Conservation (phyloP, 2,329 filamentous ascomycete species). For the Pseudogymnoascus sp. region DNA sequence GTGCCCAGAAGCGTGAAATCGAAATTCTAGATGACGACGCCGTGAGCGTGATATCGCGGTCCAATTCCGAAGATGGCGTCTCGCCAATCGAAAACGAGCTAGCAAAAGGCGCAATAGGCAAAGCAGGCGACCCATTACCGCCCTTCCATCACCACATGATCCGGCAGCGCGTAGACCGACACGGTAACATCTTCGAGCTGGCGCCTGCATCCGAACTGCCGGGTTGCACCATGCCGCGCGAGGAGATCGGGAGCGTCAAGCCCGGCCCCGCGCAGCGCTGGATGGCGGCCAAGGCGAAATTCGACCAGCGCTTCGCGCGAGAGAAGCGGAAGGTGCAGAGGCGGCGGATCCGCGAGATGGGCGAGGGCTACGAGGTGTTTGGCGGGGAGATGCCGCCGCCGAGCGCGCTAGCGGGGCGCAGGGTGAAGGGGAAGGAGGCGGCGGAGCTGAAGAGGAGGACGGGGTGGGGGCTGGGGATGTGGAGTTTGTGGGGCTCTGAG, state of each 20-base stretch:
- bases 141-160: constrained; percentile 83
- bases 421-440: constrained; percentile 42
- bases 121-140: constrained; percentile 76
- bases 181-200: constrained; percentile 67
- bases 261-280: constrained; percentile 73
- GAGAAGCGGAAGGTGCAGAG: constrained; percentile 67
- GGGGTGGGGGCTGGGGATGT: constrained; percentile 72
- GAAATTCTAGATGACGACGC: constrained; percentile 75
- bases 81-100: constrained; percentile 16
- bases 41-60: constrained; percentile 65
- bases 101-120: constrained; percentile 41
- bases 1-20: constrained; percentile 71
- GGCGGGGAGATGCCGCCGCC: constrained; percentile 74
- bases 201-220: constrained; percentile 56
- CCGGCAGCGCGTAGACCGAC: constrained; percentile 72
- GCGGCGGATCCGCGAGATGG: constrained; percentile 64
- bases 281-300: constrained; percentile 65
- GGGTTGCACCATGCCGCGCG: constrained; percentile 53
- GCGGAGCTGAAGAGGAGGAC: constrained; percentile 50
- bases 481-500: constrained; percentile 82
- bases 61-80: constrained; percentile 37
- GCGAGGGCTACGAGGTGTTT: constrained; percentile 63
- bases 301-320: constrained; percentile 65
- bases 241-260: constrained; percentile 72
- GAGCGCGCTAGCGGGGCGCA: constrained; percentile 70